A percentile compares a stretch with the other conserved stretches of the same genome.
These are phyloP conservation scores for Fusarium subtropicale DNA, from an alignment of 2,329 filamentous ascomycete species.

Conservation along the genomic window DNA sequence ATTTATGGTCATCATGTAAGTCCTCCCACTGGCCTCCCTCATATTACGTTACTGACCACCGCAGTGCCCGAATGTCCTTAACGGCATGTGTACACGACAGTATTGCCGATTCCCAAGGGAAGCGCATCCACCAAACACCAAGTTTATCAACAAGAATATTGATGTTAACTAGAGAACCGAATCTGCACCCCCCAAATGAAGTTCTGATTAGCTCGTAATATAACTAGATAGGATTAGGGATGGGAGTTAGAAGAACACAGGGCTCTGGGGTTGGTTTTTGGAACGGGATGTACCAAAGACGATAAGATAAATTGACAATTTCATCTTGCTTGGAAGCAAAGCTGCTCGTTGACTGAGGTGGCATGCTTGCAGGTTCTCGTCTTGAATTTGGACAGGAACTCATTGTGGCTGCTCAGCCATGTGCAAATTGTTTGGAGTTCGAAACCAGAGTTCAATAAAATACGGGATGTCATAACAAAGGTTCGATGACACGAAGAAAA, in stretches of 20 bases:
- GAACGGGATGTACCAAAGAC: not conserved
- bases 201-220: not conserved
- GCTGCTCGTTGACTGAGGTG: not conserved
- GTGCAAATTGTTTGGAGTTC: not conserved
- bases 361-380: not conserved
- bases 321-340: not conserved
- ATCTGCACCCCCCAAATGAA: not conserved
- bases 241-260: not conserved
- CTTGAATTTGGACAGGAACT: not conserved
- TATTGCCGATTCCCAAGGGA: constrained; percentile 66
- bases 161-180: constrained; percentile 47
- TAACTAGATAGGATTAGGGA: not conserved
- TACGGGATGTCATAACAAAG: not conserved
- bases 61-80: constrained; percentile 65
- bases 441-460: not conserved
- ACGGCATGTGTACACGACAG: constrained; percentile 64
- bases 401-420: not conserved
- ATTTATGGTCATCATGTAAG: constrained; percentile 73
- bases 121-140: constrained; percentile 69
- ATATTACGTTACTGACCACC: constrained; percentile 15
- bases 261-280: not conserved
- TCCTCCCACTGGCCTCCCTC: constrained; percentile 17
- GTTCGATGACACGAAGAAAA: not conserved
- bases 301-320: not conserved
- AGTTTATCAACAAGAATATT: constrained; percentile 56